These are phyloP conservation scores for Biscutella laevigata DNA, from an alignment of 441 rosid genomes.

Conservation along the genomic window DNA sequence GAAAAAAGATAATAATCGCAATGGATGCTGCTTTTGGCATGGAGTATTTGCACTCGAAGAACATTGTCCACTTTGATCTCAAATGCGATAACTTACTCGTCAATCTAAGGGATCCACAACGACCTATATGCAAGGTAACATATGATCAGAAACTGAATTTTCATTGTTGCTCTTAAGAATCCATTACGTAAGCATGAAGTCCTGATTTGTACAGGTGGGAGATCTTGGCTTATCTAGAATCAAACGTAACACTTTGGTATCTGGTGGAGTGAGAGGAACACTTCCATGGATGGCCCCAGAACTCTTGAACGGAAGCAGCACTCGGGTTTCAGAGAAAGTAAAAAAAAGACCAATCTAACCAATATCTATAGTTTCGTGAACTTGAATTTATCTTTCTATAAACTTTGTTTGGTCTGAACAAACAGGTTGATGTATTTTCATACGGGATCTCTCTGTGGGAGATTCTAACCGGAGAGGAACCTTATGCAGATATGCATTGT, in stretches of 20 bases:
- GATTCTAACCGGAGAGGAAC: slow-evolving; percentile 79
- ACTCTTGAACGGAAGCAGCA: slow-evolving; percentile 52
- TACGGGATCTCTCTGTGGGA: slow-evolving; percentile 91
- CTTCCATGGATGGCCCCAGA: slow-evolving; percentile 82
- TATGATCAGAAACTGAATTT: background rate
- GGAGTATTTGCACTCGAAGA: slow-evolving; percentile 64
- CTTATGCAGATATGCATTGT: slow-evolving; percentile 83
- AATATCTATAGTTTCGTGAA: background rate
- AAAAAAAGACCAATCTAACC: background rate
- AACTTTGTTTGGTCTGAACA: too few species aligned
- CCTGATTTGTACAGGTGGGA: slow-evolving; percentile 37
- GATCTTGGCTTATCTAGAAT: slow-evolving; percentile 67
- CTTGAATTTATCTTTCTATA: background rate
- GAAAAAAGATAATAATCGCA: slow-evolving; percentile 50
- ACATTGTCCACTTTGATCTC: slow-evolving; percentile 65
- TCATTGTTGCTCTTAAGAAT: background rate
- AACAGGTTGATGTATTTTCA: slow-evolving; percentile 79
- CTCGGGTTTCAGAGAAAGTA: slow-evolving; percentile 60
- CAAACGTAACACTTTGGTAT: slow-evolving; percentile 61
- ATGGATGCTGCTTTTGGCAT: slow-evolving; percentile 72
- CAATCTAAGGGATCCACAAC: slow-evolving; percentile 60
- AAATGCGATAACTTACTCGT: slow-evolving; percentile 64
- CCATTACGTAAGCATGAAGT: background rate
- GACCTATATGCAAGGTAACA: slow-evolving; percentile 68
- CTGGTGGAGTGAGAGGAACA: slow-evolving; percentile 69